Percentiles rank a stretch among this genome's conserved stretches.
phyloP scores from a whole-genome alignment of 352 stramenopile species.

The Pythium angustatum region DNA sequence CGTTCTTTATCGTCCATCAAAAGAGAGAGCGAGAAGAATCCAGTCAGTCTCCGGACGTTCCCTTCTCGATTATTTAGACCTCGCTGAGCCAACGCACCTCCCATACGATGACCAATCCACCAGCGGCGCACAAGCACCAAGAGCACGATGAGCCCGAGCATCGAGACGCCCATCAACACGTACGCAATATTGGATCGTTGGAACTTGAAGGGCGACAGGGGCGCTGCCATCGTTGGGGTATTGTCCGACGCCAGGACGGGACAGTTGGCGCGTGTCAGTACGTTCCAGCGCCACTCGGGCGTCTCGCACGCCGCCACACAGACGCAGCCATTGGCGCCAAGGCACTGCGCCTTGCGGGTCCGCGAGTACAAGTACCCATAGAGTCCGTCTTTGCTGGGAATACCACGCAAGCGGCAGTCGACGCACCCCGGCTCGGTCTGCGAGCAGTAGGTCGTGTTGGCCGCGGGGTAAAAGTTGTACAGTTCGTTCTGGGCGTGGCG shows the following conservation, averaged over 20 bases:
- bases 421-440: constrained; percentile 41
- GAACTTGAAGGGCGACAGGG: constrained; percentile 3
- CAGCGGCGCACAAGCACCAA: constrained; percentile 10
- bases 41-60: too few relatives aligned
- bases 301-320: constrained; percentile 56
- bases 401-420: constrained; percentile 39
- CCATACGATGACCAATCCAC: constrained; percentile 13
- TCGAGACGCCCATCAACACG: constrained; percentile 13
- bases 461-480: constrained; percentile 45
- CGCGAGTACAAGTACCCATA: constrained; percentile 14
- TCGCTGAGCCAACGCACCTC: constrained; percentile 1
- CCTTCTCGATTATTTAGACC: too few relatives aligned
- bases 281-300: constrained; percentile 32
- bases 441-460: constrained; percentile 55
- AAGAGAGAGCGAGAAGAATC: too few relatives aligned
- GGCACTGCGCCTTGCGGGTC: constrained; percentile 50
- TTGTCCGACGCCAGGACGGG: too few relatives aligned
- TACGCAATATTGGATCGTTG: constrained; percentile 6
- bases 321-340: constrained; percentile 45
- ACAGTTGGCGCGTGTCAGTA: constrained; percentile 15
- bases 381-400: background rate
- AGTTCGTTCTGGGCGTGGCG: constrained; percentile 5
- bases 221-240: constrained; percentile 20
- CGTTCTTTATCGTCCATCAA: background rate
- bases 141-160: constrained; percentile 12